Base-by-base conservation (phyloP, 768 basidiomycete genomes). In the Tulasnella sp. region DNA sequence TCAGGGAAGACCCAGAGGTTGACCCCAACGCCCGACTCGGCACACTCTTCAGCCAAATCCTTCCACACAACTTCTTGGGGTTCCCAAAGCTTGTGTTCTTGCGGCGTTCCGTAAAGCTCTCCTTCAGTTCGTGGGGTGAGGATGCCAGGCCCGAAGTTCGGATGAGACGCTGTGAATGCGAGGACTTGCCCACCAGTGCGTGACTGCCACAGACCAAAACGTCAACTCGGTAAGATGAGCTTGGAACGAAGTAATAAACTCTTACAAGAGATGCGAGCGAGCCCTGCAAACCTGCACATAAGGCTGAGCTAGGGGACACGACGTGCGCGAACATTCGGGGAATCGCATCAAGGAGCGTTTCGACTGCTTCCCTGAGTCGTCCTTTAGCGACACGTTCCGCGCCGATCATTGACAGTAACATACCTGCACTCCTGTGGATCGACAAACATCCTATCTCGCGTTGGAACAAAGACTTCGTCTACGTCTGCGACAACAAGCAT, bases 401-500 rank as follows among this genome's bases (percentile, higher is more conserved):
- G 14, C 31, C 8, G 37, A 72, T 75, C 37, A 37, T 46, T 24
- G 77, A 79, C 3, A 14, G 42, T 14, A 9, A 86, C 90, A 81
- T 82, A 96, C 94, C 92, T 89, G 72, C 92, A 92, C 81, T 92
- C 90, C 76, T 84, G 81, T 20, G 95, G 93, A 81, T 94, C 89
- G 14, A 93, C 96, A 81, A 98, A 94, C 58, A 97, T 87, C 2
- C 92, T 93, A 6, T 88, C 86, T 28, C 88, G 87, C 34, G 96
- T 85, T 0, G 98, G 98, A 1, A 94, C 86, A 86, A 97, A 99
- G 28, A 96, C 92, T 78, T 99, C 98, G 28, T 96, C 93, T 50
- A 99, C 86, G 84, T 99, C 98, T 0, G 94, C 87, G 12, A 98
- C 90, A 69, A 99, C 90, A 72, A 97, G 88, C 89, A 97, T 93